Percentiles rank a stretch among this genome's conserved stretches.
Conservation (phyloP, 768 basidiomycete species). For the Boletus huronensis region DNA sequence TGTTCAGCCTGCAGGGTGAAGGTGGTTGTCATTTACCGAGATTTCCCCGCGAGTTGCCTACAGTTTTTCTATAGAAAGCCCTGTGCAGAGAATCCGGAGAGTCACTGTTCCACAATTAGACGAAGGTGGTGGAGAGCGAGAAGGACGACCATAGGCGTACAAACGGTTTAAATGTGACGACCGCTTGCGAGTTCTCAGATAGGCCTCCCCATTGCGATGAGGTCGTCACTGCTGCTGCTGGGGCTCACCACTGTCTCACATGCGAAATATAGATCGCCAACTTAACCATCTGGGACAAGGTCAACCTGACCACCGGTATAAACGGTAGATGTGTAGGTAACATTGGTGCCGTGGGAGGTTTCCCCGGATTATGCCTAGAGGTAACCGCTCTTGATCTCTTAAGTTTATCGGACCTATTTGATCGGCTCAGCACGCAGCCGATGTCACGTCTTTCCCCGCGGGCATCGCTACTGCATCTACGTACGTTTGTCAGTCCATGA, state of each 20-base stretch:
- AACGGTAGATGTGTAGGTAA: not conserved
- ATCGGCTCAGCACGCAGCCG: not conserved
- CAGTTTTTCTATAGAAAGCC: not conserved
- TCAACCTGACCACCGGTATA: not conserved
- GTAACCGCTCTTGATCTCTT: not conserved
- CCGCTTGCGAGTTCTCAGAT: not conserved
- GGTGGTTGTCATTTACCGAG: not conserved
- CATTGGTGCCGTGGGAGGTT: not conserved
- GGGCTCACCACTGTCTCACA: conserved; percentile 2
- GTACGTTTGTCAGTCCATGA: not conserved
- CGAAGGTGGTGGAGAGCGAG: too few relatives aligned
- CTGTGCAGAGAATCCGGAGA: not conserved
- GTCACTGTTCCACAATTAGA: not conserved
- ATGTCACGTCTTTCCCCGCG: not conserved
- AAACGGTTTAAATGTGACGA: not conserved
- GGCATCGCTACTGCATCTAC: not conserved
- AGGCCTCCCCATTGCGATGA: not conserved
- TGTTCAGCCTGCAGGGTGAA: not conserved
- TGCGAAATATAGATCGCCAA: conserved; percentile 33
- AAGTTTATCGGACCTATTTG: not conserved
- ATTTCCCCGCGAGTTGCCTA: not conserved
- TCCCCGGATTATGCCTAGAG: not conserved
- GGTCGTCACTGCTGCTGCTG: not conserved
- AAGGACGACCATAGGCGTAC: not conserved
- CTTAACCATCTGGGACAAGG: conserved; percentile 47